Evolutionary conservation across 106 monocot genomes (phyloP).

Genomic region (Acorus calamus): DNA sequence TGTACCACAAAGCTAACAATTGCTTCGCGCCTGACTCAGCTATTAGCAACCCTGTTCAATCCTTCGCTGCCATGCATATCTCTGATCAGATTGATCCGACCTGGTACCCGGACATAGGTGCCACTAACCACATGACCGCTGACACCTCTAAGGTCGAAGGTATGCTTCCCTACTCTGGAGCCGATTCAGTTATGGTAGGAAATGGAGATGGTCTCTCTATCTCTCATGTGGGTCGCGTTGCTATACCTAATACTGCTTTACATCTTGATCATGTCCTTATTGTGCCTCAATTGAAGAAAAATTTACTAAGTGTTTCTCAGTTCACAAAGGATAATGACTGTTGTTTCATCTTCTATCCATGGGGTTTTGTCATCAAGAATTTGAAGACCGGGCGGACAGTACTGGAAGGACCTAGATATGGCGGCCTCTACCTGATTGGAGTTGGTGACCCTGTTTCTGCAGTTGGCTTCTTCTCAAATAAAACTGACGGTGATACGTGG

Average conservation of each 20-base stretch:
- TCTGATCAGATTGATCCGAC: constrained; percentile 1
- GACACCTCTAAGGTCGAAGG: background rate
- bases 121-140: background rate
- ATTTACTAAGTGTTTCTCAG: too few species aligned
- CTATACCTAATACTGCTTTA: background rate
- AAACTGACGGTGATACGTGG: too few species aligned
- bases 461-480: too few species aligned
- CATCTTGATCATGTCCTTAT: background rate
- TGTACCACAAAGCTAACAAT: background rate
- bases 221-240: background rate
- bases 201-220: constrained; percentile 1
- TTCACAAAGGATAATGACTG: background rate
- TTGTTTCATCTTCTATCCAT: constrained; percentile 4
- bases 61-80: background rate
- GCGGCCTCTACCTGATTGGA: background rate
- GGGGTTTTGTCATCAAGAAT: background rate
- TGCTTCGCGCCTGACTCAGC: background rate
- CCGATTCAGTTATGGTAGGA: background rate
- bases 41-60: constrained; percentile 2
- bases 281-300: too few species aligned
- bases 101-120: background rate
- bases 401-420: constrained; percentile 4
- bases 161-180: constrained; percentile 1
- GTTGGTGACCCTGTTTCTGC: background rate
- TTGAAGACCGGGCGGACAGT: background rate